Evolutionary conservation across 2,329 filamentous ascomycete species (phyloP).

Genomic region (Tolypocladium pustulatum): DNA sequence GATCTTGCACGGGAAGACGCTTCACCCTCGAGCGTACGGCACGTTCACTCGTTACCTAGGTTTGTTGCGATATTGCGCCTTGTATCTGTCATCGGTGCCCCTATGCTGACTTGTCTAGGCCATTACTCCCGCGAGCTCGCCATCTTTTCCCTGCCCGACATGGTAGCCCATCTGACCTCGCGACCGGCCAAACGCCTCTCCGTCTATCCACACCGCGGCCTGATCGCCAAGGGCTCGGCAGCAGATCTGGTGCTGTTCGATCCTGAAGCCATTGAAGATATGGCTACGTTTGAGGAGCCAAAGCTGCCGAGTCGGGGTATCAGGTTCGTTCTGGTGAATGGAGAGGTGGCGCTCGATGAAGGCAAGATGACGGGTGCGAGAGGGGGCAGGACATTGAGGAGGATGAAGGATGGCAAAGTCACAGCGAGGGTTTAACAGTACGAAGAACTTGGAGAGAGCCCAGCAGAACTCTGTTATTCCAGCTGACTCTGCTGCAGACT

Average conservation of each 20-base stretch:
- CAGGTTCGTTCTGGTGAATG: constrained; percentile 12
- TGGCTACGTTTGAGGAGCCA: constrained; percentile 12
- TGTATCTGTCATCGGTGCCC: not conserved
- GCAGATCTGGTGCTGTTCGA: constrained; percentile 13
- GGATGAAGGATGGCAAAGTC: constrained; percentile 8
- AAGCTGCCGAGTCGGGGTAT: constrained; percentile 10
- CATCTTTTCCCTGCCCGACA: constrained; percentile 9
- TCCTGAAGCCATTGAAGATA: constrained; percentile 8
- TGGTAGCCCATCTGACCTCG: constrained; percentile 12
- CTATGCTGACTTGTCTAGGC: constrained; percentile 1
- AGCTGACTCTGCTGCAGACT: too few species aligned
- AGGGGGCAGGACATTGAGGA: constrained; percentile 9
- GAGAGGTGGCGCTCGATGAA: constrained; percentile 10
- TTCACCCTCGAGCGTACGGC: constrained; percentile 13
- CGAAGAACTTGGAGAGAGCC: not conserved
- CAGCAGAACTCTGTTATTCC: too few species aligned
- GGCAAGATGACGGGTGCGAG: constrained; percentile 9
- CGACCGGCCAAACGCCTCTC: constrained; percentile 12
- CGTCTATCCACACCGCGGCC: constrained; percentile 10
- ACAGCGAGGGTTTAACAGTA: not conserved
- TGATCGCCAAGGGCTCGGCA: constrained; percentile 11
- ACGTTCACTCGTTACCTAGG: constrained; percentile 13
- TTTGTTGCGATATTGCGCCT: not conserved
- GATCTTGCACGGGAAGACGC: constrained; percentile 12
- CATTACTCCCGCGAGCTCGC: constrained; percentile 12